Evolutionary conservation across 768 basidiomycete genomes (phyloP), one percentile per base, ranked within the genome.

Genomic region (Suillus discolor): DNA sequence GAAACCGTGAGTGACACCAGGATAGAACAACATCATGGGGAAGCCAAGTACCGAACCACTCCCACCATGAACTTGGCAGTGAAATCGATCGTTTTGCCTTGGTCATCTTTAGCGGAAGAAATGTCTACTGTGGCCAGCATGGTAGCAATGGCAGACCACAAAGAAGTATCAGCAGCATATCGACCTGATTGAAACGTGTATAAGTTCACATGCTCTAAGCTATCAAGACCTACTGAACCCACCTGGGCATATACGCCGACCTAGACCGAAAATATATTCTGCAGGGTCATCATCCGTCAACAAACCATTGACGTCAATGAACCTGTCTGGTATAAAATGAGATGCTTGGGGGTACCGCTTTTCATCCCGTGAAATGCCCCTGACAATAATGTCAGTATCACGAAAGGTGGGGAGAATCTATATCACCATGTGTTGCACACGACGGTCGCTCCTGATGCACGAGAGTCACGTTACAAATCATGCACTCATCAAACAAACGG

Each of bases 71-170:
- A 66, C n/a, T 44, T n/a, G 9, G 65, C 51, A 1, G 49, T 54
- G n/a, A 66, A 51, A 18, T 47, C 13, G 41, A 66, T 66, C 7
- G 16, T 51, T 6, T 61, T 28, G 7, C 61, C 65, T 12, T 53
- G 36, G 20, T 55, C 61, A 25, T 62, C 65, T 34, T 51, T 23
- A 9, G 65, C 51, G 11, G 41, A 42, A 11, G 41, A 53, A 18
- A 62, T 54, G 18, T 38, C 36, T 36, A 65, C 3, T 34, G 69
- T 42, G 31, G 67, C 57, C 1, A 75, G 57, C 62, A 75, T 70
- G 31, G 39, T 62, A n/a, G 64, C 69, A 8, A 62, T 62, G 12
- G 67, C 72, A 28, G 71, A 66, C 74, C 74, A 75, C 6, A n/a
- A 28, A 3, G 70, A 68, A 6, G 68, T 47, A 20, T 55, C 54